phyloP scores from a whole-genome alignment of 805 yeast species.

The Hanseniaspora thailandica region DNA sequence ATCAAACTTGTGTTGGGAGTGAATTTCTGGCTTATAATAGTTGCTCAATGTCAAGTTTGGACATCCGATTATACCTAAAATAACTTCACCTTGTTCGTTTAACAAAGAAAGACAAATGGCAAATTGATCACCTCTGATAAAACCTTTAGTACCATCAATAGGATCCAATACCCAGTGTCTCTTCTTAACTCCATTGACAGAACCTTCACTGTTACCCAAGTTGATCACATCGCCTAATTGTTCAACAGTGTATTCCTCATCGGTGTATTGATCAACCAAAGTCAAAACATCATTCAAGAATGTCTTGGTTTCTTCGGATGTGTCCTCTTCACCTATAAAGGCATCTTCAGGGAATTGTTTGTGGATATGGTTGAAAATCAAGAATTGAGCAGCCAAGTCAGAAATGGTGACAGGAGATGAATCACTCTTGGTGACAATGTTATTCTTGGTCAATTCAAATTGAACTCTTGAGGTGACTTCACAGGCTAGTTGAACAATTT shows the following conservation, averaged over 20 bases:
- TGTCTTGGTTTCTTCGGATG: constrained; percentile 50
- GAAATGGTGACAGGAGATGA: constrained; percentile 93
- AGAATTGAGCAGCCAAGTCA: constrained; percentile 92
- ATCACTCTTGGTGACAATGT: constrained; percentile 64
- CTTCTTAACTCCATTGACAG: constrained; percentile 39
- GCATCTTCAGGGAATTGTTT: constrained; percentile 72
- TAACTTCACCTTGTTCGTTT: constrained; percentile 63
- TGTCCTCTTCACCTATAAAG: constrained; percentile 90
- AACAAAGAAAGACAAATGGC: constrained; percentile 90
- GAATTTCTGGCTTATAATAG: constrained; percentile 13
- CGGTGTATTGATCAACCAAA: constrained; percentile 20
- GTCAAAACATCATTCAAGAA: constrained; percentile 41
- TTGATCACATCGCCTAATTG: constrained; percentile 48
- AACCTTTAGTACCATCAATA: constrained; percentile 96
- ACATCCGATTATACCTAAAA: constrained; percentile 90
- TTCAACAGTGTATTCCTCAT: constrained; percentile 41
- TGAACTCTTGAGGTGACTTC: constrained; percentile 54
- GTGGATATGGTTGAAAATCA: constrained; percentile 72
- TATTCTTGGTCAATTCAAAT: constrained; percentile 40
- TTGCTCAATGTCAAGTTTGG: constrained; percentile 57
- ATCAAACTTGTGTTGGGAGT: constrained; percentile 20
- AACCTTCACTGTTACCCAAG: constrained; percentile 70
- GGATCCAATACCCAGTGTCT: constrained; percentile 97
- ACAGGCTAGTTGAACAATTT: constrained; percentile 85
- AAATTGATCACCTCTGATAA: constrained; percentile 88